Evolutionary conservation across 2,329 filamentous ascomycete genomes (phyloP), one percentile per base, ranked within the genome.

Genomic region (Hymenoscyphus repandus): DNA sequence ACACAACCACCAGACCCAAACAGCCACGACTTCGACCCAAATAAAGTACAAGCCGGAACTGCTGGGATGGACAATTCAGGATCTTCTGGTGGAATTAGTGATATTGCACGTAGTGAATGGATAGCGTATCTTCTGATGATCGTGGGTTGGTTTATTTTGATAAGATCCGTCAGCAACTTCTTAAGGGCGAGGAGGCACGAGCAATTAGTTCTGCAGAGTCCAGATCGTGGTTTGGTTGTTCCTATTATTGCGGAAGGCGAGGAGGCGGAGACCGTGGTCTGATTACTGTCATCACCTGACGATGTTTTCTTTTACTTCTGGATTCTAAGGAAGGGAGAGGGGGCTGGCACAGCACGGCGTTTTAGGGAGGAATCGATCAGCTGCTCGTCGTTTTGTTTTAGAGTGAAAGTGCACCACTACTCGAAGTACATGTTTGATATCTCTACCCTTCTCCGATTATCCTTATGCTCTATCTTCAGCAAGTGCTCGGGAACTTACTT

Each of bases 111-210:
- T 46, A 85, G 79, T 57, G 91, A 97, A 66, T 96, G 89, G 89
- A 75, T 96, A 56, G 88, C 90, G 10, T 99, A 97, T 63, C 75
- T 88, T 13, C 71, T 99, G 43, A 99, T 99, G 93, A 88, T 99
- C 65, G 86, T 95, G 1, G 93, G 93, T 5, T 99, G 93, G 93
- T 97, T 97, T 65, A 90, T 99, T 56, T 74, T 99, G 55, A 97
- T 99, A 66, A 82, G 91, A 69, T 85, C 90, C n/a, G 83, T 96
- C 15, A 90, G 86, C 62, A 91, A 97, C 67, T 99, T 93, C 66
- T 72, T 97, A 55, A 82, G 85, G 59, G 93, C 90, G 34, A 80
- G 92, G 66, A 79, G 90, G 64, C 93, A 97, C 66, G 93, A 99
- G 72, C 88, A 93, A 68, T 75, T 99, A 45, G 90, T 99, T 5